Base-by-base conservation (phyloP, 2,329 filamentous ascomycete genomes). In the Verticillium zaregamsianum region DNA sequence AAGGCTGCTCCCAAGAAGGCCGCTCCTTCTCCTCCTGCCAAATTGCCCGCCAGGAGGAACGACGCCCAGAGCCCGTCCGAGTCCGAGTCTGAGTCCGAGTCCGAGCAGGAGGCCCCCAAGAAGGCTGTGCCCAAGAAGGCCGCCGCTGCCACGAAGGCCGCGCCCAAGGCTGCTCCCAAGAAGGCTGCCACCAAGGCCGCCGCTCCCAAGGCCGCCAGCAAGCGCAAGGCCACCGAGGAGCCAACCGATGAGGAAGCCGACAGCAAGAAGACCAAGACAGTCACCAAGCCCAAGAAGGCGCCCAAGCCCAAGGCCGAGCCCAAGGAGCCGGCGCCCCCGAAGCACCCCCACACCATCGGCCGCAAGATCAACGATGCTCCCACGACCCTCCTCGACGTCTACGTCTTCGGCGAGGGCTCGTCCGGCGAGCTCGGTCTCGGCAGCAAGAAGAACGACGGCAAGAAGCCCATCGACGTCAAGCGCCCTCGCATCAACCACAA, bases 361-460 rank as follows among this genome's bases (percentile, higher is more conserved):
- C 62, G 57, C 55, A 73, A 73, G 70, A 68, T 72, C 64, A 93
- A 92, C 73, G 72, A 83, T 28, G 79, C 83, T 17, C 90, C 90
- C 5, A 85, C 81, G 0, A 75, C 86, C 66, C 78, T 80, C 31
- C 82, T 95, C 62, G 87, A 93, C 69, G 80, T 95, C 63, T 94
- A 88, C 70, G 90, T 93, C 59, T 94, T 92, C 68, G 92, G 92
- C 59, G 90, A 92, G 73, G 91, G 91, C 40, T 85, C 85, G 64
- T 88, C 87, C n/a, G 91, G 91, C 67, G 92, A 96, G 77, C 88
- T 96, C 55, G 92, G 91, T 40, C 84, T 96, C 20, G 92, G 92
- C 56, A 86, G 82, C 64, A 87, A 86, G 71, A 86, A 86, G 68
- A 78, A 82, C 49, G 78, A 83, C 62, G 80, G 79, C 66, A 85